Conservation (phyloP, 805 yeast genomes). For the Hanseniaspora singularis region DNA sequence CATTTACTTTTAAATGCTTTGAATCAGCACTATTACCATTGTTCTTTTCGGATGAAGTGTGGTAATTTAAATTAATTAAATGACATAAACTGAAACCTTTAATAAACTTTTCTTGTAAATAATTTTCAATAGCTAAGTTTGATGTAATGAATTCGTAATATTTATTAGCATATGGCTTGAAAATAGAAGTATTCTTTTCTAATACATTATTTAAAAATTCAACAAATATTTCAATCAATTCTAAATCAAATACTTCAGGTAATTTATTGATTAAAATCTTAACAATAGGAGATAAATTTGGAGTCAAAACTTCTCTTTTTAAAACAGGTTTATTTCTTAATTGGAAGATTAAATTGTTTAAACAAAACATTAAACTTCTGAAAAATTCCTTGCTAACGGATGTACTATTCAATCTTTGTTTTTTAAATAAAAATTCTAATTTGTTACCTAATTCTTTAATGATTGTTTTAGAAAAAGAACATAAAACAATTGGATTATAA, state of each 20-base stretch:
- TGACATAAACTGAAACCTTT: conserved; percentile 45
- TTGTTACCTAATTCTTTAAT: conserved; percentile 18
- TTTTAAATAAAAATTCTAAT: conserved; percentile 23
- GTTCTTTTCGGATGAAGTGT: conserved; percentile 24
- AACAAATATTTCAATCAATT: conserved; percentile 25
- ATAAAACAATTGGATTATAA: conserved; percentile 28
- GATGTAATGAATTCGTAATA: conserved; percentile 37
- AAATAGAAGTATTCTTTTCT: conserved; percentile 56
- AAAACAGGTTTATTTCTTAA: conserved; percentile 73
- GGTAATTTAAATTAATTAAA: conserved; percentile 41
- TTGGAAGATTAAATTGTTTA: conserved; percentile 28
- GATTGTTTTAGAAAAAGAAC: conserved; percentile 19
- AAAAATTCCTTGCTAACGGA: conserved; percentile 21
- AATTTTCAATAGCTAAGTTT: background rate
- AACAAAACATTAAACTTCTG: conserved; percentile 26
- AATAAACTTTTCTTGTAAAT: conserved; percentile 31
- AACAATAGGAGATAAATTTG: conserved; percentile 56
- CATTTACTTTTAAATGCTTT: conserved; percentile 27
- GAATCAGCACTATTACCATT: conserved; percentile 15
- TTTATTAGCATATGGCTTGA: conserved; percentile 63
- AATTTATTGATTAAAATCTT: conserved; percentile 38
- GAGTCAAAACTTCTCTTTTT: conserved; percentile 72
- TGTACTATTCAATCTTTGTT: conserved; percentile 21
- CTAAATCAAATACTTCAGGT: conserved; percentile 29
- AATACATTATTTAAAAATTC: conserved; percentile 35